A percentile compares a stretch with the other conserved stretches of the same genome.
These are phyloP conservation scores for Syzygium aromaticum DNA, from an alignment of 345 rosid genomes.

Conservation along the genomic window DNA sequence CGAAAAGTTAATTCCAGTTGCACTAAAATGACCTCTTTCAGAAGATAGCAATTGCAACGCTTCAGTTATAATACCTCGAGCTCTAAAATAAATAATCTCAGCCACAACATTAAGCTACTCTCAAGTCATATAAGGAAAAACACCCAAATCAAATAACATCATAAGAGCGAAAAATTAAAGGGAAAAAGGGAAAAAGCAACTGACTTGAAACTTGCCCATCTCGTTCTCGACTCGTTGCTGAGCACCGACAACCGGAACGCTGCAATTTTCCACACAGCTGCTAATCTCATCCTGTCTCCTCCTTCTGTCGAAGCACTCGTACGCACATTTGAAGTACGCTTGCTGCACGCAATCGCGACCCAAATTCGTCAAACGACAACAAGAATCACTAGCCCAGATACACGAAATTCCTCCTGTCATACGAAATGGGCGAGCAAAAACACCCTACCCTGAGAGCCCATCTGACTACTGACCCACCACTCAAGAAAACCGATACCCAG, in stretches of 20 bases:
- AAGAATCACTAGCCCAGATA: background rate
- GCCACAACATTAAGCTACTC: background rate
- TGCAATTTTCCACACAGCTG: slow-evolving; percentile 71
- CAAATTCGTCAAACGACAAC: background rate
- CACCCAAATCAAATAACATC: background rate
- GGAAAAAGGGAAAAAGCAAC: slow-evolving; percentile 1
- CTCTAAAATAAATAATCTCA: background rate
- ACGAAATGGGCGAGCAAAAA: background rate
- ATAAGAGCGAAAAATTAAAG: background rate
- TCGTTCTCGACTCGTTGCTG: slow-evolving; percentile 78
- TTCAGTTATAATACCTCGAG: background rate
- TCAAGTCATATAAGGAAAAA: background rate
- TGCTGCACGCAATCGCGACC: slow-evolving; percentile 40
- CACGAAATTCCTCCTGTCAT: background rate
- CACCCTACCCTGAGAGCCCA: background rate
- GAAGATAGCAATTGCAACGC: background rate
- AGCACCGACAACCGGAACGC: slow-evolving; percentile 63
- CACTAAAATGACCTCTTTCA: background rate
- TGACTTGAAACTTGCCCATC: slow-evolving; percentile 86
- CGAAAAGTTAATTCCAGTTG: background rate
- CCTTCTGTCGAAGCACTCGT: slow-evolving; percentile 80
- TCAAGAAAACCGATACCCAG: background rate
- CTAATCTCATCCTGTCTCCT: slow-evolving; percentile 72
- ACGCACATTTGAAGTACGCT: slow-evolving; percentile 93
- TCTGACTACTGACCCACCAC: background rate